Conservation (phyloP, 139 green algal genomes). For the Auxenochlorella protothecoides region DNA sequence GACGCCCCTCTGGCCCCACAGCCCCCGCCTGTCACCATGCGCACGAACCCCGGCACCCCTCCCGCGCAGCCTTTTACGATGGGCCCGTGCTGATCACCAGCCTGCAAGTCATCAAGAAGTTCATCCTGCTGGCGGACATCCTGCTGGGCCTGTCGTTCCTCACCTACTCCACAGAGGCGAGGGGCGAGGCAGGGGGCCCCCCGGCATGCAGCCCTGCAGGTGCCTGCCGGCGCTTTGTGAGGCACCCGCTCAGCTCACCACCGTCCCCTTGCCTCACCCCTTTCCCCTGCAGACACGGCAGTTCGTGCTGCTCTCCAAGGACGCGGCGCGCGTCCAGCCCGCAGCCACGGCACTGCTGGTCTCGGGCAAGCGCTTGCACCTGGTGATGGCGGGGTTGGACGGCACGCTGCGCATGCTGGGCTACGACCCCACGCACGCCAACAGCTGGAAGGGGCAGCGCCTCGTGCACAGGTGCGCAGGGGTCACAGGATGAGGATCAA, state of each 20-base stretch:
- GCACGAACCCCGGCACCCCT: no score
- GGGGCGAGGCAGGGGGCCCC: background rate
- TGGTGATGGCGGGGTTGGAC: conserved; percentile 41
- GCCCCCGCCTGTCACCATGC: no score
- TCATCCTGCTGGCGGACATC: conserved; percentile 64
- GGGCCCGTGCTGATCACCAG: conserved; percentile 48
- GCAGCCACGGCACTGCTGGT: conserved; percentile 60
- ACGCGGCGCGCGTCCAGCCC: conserved; percentile 55
- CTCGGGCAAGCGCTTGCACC: conserved; percentile 36
- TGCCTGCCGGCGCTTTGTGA: background rate
- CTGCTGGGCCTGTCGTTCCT: conserved; percentile 65
- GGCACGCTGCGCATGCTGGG: conserved; percentile 30
- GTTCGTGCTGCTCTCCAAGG: conserved; percentile 47
- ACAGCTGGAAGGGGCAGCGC: conserved; percentile 42
- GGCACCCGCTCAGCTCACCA: no score
- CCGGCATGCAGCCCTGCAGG: background rate
- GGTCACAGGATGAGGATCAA: background rate
- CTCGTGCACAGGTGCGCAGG: conserved; percentile 29
- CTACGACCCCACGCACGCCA: conserved; percentile 32
- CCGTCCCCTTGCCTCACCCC: background rate
- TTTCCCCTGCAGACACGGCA: conserved; percentile 13
- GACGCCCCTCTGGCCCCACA: background rate
- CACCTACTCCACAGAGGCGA: conserved; percentile 44
- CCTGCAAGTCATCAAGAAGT: conserved; percentile 75
- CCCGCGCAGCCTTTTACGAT: conserved; percentile 63